A percentile compares a stretch with the other conserved stretches of the same genome.
Evolutionary conservation across 2,329 filamentous ascomycete genomes (phyloP).

Genomic region (Exserohilum rostratum): DNA sequence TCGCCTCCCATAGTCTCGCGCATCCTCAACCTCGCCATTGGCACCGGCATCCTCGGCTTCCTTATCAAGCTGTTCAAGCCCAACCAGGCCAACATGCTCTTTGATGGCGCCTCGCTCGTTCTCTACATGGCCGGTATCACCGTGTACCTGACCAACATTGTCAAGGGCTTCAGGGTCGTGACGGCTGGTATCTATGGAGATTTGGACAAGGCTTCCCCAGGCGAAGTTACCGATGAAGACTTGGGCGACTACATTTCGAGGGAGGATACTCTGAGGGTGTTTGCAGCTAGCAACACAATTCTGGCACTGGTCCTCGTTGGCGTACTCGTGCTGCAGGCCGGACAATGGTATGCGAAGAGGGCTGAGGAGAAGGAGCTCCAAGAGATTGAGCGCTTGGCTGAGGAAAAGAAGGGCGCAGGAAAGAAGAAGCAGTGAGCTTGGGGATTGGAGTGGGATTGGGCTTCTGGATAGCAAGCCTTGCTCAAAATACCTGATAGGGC

Average conservation of each 20-base stretch:
- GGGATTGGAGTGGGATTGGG: not conserved
- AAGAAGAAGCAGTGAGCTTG: slow-evolving; percentile 45
- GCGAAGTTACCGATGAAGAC: slow-evolving; percentile 36
- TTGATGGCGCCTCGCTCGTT: slow-evolving; percentile 76
- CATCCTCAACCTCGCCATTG: slow-evolving; percentile 91
- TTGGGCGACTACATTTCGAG: slow-evolving; percentile 74
- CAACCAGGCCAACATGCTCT: slow-evolving; percentile 92
- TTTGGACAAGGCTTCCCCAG: slow-evolving; percentile 38
- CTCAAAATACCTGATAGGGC: no score
- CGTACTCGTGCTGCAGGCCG: slow-evolving; percentile 89
- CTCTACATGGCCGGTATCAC: slow-evolving; percentile 85
- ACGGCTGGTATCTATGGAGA: slow-evolving; percentile 71
- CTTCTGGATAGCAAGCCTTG: not conserved
- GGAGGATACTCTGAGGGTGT: slow-evolving; percentile 88
- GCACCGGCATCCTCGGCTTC: slow-evolving; percentile 84
- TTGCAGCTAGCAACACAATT: slow-evolving; percentile 95
- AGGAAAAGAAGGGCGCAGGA: slow-evolving; percentile 38
- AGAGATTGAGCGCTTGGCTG: slow-evolving; percentile 61
- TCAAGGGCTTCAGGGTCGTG: slow-evolving; percentile 89
- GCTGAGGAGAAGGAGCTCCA: slow-evolving; percentile 84
- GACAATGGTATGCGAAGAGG: slow-evolving; percentile 97
- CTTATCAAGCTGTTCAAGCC: slow-evolving; percentile 94
- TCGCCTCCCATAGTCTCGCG: slow-evolving; percentile 90
- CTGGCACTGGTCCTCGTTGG: slow-evolving; percentile 89
- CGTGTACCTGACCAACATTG: slow-evolving; percentile 94